These are phyloP conservation scores for Smithsoniella earleae DNA, from an alignment of 163 green algal genomes.

Conservation along the genomic window DNA sequence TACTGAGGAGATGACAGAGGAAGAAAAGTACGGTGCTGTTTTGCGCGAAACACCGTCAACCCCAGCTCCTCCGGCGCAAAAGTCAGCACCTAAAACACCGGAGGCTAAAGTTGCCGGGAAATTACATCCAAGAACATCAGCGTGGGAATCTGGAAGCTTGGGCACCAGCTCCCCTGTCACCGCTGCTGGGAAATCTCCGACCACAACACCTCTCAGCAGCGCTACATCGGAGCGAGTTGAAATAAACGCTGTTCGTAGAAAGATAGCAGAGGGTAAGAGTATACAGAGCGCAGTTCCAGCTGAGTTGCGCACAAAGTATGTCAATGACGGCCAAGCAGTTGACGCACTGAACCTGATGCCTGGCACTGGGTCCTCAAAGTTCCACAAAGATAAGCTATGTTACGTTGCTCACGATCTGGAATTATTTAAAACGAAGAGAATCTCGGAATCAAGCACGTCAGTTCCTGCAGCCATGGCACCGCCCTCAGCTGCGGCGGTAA, in stretches of 20 bases:
- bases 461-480: not conserved
- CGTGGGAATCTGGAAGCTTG: not conserved
- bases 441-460: not conserved
- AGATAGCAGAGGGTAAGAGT: conserved; percentile 12
- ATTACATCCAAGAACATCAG: too few relatives aligned
- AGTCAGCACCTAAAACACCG: too few relatives aligned
- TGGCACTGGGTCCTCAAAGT: conserved; percentile 14
- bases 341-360: conserved; percentile 29
- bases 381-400: conserved; percentile 11
- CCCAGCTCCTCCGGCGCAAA: too few relatives aligned
- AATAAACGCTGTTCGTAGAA: not conserved
- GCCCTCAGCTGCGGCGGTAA: not conserved
- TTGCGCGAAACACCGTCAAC: too few relatives aligned
- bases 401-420: not conserved
- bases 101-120: too few relatives aligned
- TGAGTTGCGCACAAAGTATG: conserved; percentile 25
- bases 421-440: conserved; percentile 12
- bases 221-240: not conserved
- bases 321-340: conserved; percentile 1
- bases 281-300: not conserved
- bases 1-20: conserved; percentile 1
- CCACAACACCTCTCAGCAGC: not conserved
- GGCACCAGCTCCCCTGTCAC: not conserved
- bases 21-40: conserved; percentile 26
- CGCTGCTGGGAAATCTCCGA: not conserved